These are phyloP conservation scores for Alternaria brassicae DNA, from an alignment of 2,329 filamentous ascomycete genomes.

Conservation along the genomic window DNA sequence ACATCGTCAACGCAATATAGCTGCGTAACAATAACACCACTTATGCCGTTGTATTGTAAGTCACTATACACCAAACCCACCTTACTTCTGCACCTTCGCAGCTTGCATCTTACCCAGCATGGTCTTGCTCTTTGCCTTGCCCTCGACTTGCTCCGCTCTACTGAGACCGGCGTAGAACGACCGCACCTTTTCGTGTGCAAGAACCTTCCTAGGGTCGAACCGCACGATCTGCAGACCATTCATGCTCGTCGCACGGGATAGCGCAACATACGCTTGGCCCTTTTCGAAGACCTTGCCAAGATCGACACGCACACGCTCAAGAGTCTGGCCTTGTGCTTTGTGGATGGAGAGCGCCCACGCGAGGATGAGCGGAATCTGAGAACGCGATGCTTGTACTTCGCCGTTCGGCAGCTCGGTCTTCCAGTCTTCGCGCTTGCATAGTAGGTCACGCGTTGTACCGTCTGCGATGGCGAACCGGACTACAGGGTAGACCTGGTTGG, in stretches of 20 bases:
- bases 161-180: slow-evolving; percentile 85
- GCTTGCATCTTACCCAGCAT: slow-evolving; percentile 42
- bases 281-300: slow-evolving; percentile 93
- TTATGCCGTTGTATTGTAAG: background rate
- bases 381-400: slow-evolving; percentile 86
- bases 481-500: slow-evolving; percentile 73
- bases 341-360: slow-evolving; percentile 98
- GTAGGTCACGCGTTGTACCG: slow-evolving; percentile 75
- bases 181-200: slow-evolving; percentile 88
- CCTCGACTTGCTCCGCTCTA: slow-evolving; percentile 65
- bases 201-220: slow-evolving; percentile 89
- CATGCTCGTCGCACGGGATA: slow-evolving; percentile 90
- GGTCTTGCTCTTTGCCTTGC: slow-evolving; percentile 42
- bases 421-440: slow-evolving; percentile 90
- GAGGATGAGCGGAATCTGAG: slow-evolving; percentile 79
- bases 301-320: slow-evolving; percentile 94
- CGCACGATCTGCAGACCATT: slow-evolving; percentile 84
- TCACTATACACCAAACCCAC: background rate
- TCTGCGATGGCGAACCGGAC: slow-evolving; percentile 84
- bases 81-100: slow-evolving; percentile 16
- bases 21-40: background rate
- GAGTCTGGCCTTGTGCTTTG: slow-evolving; percentile 94
- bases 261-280: slow-evolving; percentile 94
- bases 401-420: slow-evolving; percentile 97
- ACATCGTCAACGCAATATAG: background rate